These are phyloP conservation scores for Diplodia corticola DNA, from an alignment of 2,329 filamentous ascomycete genomes.

Conservation along the genomic window DNA sequence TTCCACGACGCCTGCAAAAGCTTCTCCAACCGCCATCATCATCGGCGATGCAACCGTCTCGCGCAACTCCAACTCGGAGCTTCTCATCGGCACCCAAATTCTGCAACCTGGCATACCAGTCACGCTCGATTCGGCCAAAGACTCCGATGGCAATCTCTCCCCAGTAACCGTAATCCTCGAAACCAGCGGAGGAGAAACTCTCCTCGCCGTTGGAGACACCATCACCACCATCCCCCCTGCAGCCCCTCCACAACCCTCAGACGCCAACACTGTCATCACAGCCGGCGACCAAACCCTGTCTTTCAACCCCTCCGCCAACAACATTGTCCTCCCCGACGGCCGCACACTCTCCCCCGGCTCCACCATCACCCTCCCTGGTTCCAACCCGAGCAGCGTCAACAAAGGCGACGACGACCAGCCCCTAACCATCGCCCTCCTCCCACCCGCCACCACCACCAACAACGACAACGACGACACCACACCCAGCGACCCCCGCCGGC, in stretches of 20 bases:
- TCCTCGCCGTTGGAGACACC: not conserved
- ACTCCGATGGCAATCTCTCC: not conserved
- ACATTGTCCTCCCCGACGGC: not conserved
- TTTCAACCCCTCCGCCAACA: not conserved
- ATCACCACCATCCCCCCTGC: not conserved
- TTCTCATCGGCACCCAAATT: not conserved
- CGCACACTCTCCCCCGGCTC: not conserved
- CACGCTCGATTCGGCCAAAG: not conserved
- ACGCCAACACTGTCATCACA: not conserved
- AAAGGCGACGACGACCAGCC: not conserved
- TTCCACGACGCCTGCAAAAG: not conserved
- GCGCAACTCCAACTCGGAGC: not conserved
- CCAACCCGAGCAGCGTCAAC: too few relatives aligned
- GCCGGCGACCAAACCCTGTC: not conserved
- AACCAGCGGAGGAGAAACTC: not conserved
- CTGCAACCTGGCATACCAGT: not conserved
- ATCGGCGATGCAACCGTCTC: slow-evolving; percentile 3
- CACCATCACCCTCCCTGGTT: not conserved
- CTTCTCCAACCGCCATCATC: not conserved
- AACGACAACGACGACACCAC: not conserved
- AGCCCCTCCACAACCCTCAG: not conserved
- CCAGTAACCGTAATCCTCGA: not conserved
- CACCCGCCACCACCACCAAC: not conserved
- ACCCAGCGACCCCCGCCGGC: not conserved
- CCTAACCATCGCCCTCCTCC: not conserved